A percentile compares a stretch with the other conserved stretches of the same genome.
Evolutionary conservation across 2,329 filamentous ascomycete species (phyloP).

Genomic region (Xylaria sp.): DNA sequence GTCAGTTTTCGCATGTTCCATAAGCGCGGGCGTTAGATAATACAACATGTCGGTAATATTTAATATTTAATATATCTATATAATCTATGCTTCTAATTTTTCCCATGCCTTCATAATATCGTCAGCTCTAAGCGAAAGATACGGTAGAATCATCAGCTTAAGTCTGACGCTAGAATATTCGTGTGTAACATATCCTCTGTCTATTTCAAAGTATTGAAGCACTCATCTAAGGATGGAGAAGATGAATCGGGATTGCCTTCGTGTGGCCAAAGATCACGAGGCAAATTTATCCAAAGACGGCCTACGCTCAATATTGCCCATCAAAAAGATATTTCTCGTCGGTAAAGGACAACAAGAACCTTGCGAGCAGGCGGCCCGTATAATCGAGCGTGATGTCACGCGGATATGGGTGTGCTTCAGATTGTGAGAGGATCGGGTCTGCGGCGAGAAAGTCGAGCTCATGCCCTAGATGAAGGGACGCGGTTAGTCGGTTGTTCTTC

Average conservation of each 20-base stretch:
- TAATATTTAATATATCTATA: neutral
- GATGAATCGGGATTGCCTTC: neutral
- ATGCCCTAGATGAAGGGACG: slow-evolving; percentile 44
- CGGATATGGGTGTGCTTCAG: slow-evolving; percentile 58
- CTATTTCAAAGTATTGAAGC: neutral
- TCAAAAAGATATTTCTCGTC: slow-evolving; percentile 62
- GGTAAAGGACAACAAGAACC: slow-evolving; percentile 65
- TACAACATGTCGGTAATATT: neutral
- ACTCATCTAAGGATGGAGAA: neutral
- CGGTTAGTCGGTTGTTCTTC: neutral
- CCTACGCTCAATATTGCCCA: slow-evolving; percentile 43
- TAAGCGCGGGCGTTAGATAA: neutral
- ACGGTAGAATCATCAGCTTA: too few species aligned
- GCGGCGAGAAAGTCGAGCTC: slow-evolving; percentile 59
- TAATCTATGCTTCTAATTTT: neutral
- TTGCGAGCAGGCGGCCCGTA: slow-evolving; percentile 62
- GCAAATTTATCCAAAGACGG: neutral
- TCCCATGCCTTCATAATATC: neutral
- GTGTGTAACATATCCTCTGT: neutral
- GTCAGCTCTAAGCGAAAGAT: neutral
- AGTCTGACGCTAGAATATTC: neutral
- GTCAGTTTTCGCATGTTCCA: neutral
- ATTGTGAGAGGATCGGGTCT: slow-evolving; percentile 59
- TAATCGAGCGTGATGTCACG: slow-evolving; percentile 62
- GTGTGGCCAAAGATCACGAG: neutral